These are phyloP conservation scores for Rubus idaeus DNA, from an alignment of 306 rosid genomes.

Conservation along the genomic window DNA sequence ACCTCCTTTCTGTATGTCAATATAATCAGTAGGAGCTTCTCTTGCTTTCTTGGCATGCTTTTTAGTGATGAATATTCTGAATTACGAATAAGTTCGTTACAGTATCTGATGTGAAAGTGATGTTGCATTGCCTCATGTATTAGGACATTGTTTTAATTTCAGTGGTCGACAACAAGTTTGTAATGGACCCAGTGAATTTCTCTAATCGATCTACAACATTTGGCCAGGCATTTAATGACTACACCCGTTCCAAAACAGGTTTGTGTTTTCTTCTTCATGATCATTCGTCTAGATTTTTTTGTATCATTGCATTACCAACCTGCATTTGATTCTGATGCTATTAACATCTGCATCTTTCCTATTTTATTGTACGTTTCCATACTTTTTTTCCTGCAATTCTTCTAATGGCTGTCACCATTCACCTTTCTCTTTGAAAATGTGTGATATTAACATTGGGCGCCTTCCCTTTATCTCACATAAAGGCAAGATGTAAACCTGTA, in stretches of 20 bases:
- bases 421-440: not conserved
- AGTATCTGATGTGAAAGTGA: not conserved
- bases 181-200: constrained; percentile 72
- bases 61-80: not conserved
- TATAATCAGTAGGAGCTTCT: not conserved
- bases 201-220: constrained; percentile 79
- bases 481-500: not conserved
- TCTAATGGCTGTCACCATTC: not conserved
- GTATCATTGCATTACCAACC: not conserved
- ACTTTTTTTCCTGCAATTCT: not conserved
- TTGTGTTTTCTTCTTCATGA: not conserved
- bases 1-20: not conserved
- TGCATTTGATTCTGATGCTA: not conserved
- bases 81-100: not conserved
- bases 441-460: not conserved
- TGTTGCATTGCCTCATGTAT: constrained; percentile 24
- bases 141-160: constrained; percentile 27
- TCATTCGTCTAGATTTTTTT: not conserved
- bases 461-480: not conserved
- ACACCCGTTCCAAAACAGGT: constrained; percentile 65
- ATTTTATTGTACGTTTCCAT: not conserved
- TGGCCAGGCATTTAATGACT: constrained; percentile 77
- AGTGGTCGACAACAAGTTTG: constrained; percentile 85
- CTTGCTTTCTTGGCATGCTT: constrained; percentile 1
- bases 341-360: not conserved